Base-by-base conservation (phyloP, 306 rosid genomes). In the Sphenostylis stenocarpa region DNA sequence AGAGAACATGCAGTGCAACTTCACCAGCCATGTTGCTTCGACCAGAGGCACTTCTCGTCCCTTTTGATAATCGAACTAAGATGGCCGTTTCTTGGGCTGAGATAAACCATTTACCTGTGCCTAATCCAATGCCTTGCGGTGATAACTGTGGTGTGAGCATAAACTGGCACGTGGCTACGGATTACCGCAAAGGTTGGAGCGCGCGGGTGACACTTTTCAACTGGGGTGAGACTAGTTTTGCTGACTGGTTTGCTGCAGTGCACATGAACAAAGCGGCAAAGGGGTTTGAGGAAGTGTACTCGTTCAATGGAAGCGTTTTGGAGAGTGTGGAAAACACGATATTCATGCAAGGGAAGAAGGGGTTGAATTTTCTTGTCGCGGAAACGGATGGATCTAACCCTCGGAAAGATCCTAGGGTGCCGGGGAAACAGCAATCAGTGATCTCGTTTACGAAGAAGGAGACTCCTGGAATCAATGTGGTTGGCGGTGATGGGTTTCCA, bases 381-480 rank as follows among this genome's bases (percentile, higher is more conserved):
- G 99, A 92, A 84, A 55, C 80, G 20, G 88, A 89, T 45, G 98
- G 90, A 34, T 67, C 83, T 26, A 70, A 90, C 83, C 96, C 96
- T 1, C 24, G 33, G 36, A 89, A 20, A 77, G 97, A 95, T 81
- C 97, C 94, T 7, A 83, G 91, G 74, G 90, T 95, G 61, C 99
- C 99, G 0, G 99, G 99, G 34, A 95, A 92, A 77, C 97, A 85
- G 70, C 99, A 95, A 60, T 84, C 99, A 0, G 96, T 92, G 62
- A 85, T 92, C 53, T 89, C 89, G 21, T 95, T 95, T 62, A 89
- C 89, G 2, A 95, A 92, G 91, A 89, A 91, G 74, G 58, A 19
- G 10, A 84, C 81, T 21, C 88, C 89, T 4, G 90, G 75, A 52
- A 87, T 95, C 72, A 81, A 87, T 51, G 91, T 95, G 36, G 84